A percentile compares a stretch with the other conserved stretches of the same genome.
Conservation (phyloP, 139 green algal genomes). For the Picochlorum sp. region DNA sequence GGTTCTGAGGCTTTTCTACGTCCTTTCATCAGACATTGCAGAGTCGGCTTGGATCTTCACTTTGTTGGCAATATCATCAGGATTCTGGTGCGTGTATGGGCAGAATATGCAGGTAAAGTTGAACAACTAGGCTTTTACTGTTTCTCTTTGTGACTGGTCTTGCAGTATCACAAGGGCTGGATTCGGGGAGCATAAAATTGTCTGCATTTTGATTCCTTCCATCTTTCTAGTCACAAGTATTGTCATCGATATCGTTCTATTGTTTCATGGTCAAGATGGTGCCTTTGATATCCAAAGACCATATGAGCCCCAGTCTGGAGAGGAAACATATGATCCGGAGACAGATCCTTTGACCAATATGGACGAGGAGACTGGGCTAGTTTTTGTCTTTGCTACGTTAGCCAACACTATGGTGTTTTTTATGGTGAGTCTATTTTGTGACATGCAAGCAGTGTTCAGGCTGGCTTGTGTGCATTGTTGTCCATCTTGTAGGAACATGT, state of each 20-base stretch:
- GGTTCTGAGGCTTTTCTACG: slow-evolving; percentile 10
- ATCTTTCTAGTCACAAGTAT: slow-evolving; percentile 37
- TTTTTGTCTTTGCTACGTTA: background rate
- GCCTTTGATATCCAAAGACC: slow-evolving; percentile 6
- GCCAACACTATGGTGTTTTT: background rate
- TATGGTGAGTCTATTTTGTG: too few relatives aligned
- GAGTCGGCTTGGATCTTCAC: slow-evolving; percentile 25
- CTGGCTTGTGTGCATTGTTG: too few relatives aligned
- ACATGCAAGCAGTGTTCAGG: background rate
- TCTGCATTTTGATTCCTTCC: slow-evolving; percentile 28
- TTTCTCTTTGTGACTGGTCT: background rate
- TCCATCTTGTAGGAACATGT: too few relatives aligned
- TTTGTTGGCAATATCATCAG: slow-evolving; percentile 32
- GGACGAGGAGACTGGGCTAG: background rate
- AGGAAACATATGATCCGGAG: background rate
- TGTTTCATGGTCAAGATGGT: background rate
- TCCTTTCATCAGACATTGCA: slow-evolving; percentile 39
- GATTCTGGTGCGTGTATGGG: slow-evolving; percentile 29
- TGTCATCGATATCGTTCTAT: slow-evolving; percentile 31
- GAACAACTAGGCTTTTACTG: background rate
- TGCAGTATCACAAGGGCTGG: slow-evolving; percentile 35
- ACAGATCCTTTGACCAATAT: slow-evolving; percentile 1
- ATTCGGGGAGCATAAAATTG: slow-evolving; percentile 33
- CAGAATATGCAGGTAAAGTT: background rate
- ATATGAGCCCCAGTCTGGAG: background rate